phyloP scores from a whole-genome alignment of 768 basidiomycete species.

The Leccinum uliginosum region DNA sequence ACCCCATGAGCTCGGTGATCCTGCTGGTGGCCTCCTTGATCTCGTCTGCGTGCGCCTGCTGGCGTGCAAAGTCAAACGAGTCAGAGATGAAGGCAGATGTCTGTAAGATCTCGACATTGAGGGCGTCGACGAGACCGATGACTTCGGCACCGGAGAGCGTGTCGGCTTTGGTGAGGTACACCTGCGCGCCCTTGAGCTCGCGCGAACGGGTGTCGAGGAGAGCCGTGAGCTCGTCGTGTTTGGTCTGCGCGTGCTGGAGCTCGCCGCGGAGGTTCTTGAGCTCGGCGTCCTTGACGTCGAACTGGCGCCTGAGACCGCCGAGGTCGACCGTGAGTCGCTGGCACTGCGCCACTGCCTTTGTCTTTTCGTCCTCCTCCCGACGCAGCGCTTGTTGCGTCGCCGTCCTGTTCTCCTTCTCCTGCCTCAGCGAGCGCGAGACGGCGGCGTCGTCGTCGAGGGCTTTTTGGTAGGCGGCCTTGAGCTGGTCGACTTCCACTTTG shows the following conservation, averaged over 20 bases:
- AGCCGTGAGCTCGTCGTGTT: conserved; percentile 26
- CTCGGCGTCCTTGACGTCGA: conserved; percentile 23
- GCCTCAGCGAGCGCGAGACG: conserved; percentile 17
- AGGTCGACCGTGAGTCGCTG: conserved; percentile 18
- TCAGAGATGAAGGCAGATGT: conserved; percentile 43
- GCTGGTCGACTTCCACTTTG: conserved; percentile 15
- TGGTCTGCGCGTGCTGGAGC: conserved; percentile 21
- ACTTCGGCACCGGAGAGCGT: conserved; percentile 42
- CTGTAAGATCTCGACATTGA: conserved; percentile 50
- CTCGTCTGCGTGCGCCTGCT: conserved; percentile 16
- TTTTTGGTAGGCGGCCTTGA: conserved; percentile 5
- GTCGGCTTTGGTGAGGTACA: conserved; percentile 43
- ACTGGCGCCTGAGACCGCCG: conserved; percentile 16
- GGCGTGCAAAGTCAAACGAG: conserved; percentile 30
- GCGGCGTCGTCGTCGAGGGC: conserved; percentile 8
- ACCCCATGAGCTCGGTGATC: conserved; percentile 31
- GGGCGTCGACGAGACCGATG: conserved; percentile 32
- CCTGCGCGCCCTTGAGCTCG: conserved; percentile 40
- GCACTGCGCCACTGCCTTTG: neutral
- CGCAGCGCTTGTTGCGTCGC: conserved; percentile 16
- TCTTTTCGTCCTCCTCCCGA: conserved; percentile 22
- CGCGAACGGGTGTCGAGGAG: conserved; percentile 32
- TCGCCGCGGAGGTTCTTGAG: conserved; percentile 26
- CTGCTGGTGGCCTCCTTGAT: conserved; percentile 26
- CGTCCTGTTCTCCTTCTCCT: conserved; percentile 15